A percentile compares a stretch with the other conserved stretches of the same genome.
Conservation (phyloP, 495 filamentous ascomycete genomes). For the Penicillium mononematosum region DNA sequence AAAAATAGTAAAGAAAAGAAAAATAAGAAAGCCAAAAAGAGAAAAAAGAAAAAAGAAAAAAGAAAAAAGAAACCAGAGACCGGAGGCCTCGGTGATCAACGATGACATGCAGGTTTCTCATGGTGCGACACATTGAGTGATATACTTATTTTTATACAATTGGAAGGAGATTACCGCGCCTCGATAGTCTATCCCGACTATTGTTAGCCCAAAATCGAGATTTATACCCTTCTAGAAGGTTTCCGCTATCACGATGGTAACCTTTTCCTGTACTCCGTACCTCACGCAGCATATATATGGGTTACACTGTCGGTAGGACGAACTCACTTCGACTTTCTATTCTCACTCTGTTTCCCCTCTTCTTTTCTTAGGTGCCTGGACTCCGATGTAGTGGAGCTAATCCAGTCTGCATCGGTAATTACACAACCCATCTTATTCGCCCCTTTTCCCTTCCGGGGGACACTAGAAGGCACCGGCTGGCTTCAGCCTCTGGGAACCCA, state of each 20-base stretch:
- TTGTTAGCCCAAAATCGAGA: slow-evolving; percentile 17
- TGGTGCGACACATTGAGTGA: slow-evolving; percentile 24
- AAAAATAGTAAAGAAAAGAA: not conserved
- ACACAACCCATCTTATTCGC: slow-evolving; percentile 15
- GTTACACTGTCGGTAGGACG: slow-evolving; percentile 7
- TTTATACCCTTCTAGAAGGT: slow-evolving; percentile 28
- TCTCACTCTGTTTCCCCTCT: not conserved
- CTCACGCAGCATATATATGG: not conserved
- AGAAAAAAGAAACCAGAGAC: not conserved
- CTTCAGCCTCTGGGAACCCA: slow-evolving; percentile 30
- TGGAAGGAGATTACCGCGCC: slow-evolving; percentile 7
- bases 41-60: not conserved
- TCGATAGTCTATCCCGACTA: slow-evolving; percentile 29
- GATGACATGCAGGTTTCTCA: slow-evolving; percentile 23
- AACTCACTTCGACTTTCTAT: slow-evolving; percentile 3
- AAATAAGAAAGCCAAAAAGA: not conserved
- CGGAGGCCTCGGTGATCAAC: not conserved
- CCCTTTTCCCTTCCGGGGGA: slow-evolving; percentile 21
- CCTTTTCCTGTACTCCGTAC: not conserved
- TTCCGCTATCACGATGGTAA: slow-evolving; percentile 8
- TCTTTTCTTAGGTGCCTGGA: not conserved
- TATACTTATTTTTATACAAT: slow-evolving; percentile 7
- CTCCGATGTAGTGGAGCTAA: slow-evolving; percentile 19
- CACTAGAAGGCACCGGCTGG: slow-evolving; percentile 19
- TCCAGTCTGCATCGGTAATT: slow-evolving; percentile 26